These are phyloP conservation scores for Pneumocystis wakefieldiae DNA, from an alignment of 1,139 yeast species.

Conservation along the genomic window DNA sequence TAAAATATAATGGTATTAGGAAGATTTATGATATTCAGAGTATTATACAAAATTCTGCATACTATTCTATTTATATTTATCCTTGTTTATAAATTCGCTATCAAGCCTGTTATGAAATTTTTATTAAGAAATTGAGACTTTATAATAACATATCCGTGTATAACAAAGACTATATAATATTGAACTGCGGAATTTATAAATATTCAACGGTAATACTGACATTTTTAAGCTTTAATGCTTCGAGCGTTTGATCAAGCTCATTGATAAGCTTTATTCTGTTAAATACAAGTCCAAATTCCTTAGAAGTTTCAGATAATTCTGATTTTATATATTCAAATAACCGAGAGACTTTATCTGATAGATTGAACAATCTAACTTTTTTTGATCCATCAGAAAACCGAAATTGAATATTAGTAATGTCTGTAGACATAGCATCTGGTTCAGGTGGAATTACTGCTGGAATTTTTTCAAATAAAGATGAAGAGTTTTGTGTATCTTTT, in stretches of 20 bases:
- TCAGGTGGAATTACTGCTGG: conserved; percentile 40
- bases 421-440: conserved; percentile 38
- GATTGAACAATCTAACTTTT: conserved; percentile 53
- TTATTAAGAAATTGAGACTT: background rate
- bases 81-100: background rate
- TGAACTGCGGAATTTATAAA: background rate
- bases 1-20: background rate
- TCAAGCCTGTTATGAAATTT: background rate
- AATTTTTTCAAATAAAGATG: conserved; percentile 25
- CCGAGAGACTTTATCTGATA: conserved; percentile 42
- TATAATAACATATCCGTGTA: background rate
- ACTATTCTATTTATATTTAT: background rate
- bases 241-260: conserved; percentile 44
- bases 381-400: conserved; percentile 78
- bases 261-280: conserved; percentile 52
- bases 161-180: background rate
- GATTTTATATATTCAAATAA: conserved; percentile 48
- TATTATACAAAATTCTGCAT: background rate
- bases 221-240: conserved; percentile 63
- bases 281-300: conserved; percentile 44
- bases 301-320: conserved; percentile 33
- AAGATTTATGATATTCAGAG: background rate
- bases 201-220: conserved; percentile 64
- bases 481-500: conserved; percentile 19
- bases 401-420: conserved; percentile 67